These are phyloP conservation scores for Globisporangium ultimum DNA, from an alignment of 352 stramenopile genomes.

Conservation along the genomic window DNA sequence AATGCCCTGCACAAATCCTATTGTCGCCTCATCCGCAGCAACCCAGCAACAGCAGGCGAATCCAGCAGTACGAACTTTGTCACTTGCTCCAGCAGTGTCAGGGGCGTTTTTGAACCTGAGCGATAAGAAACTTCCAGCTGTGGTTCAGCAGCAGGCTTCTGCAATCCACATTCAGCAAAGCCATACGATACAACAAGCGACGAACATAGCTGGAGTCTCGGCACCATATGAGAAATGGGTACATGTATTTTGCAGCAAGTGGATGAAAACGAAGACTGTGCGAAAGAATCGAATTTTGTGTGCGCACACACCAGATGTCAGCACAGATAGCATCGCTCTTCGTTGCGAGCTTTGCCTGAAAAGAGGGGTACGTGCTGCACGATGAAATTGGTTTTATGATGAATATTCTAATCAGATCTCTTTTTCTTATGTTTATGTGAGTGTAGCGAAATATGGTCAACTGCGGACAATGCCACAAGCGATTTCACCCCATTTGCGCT, in stretches of 20 bases:
- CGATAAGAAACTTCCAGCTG: not conserved
- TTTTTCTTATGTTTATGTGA: slow-evolving; percentile 5
- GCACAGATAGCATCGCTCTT: slow-evolving; percentile 18
- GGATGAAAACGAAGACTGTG: slow-evolving; percentile 64
- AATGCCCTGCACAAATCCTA: slow-evolving; percentile 56
- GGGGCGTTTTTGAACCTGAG: slow-evolving; percentile 1
- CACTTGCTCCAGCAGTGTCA: not conserved
- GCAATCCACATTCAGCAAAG: not conserved
- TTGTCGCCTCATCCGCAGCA: not conserved
- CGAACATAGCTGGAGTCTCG: not conserved
- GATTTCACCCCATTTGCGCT: slow-evolving; percentile 75
- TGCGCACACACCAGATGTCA: slow-evolving; percentile 28
- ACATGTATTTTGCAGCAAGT: slow-evolving; percentile 76
- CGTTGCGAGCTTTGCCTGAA: slow-evolving; percentile 61
- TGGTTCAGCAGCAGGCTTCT: slow-evolving; percentile 1
- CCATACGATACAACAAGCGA: slow-evolving; percentile 2
- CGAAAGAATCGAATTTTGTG: slow-evolving; percentile 65
- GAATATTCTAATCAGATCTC: not conserved
- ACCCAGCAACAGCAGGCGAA: slow-evolving; percentile 8
- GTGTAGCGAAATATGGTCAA: slow-evolving; percentile 42
- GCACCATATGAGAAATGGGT: slow-evolving; percentile 51
- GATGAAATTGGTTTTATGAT: not conserved
- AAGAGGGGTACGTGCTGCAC: slow-evolving; percentile 28
- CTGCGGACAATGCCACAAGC: slow-evolving; percentile 57
- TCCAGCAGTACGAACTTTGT: slow-evolving; percentile 1